Evolutionary conservation across 805 yeast species (phyloP).

Genomic region (Saturnispora gosingensis): DNA sequence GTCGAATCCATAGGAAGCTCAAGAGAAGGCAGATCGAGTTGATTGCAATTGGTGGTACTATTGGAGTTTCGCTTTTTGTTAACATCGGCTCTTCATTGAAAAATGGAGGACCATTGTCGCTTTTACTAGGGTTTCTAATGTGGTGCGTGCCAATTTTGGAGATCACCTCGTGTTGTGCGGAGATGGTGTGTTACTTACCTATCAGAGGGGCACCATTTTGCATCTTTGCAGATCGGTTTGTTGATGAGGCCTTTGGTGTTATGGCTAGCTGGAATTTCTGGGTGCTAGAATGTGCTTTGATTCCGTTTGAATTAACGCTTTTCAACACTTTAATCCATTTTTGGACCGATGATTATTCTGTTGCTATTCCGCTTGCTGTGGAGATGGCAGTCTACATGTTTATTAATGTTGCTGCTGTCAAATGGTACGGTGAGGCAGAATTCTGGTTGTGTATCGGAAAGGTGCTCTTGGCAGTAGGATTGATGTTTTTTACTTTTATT

Average conservation of each 20-base stretch:
- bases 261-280: conserved; percentile 40
- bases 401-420: conserved; percentile 39
- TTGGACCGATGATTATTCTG: conserved; percentile 41
- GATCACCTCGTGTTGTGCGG: conserved; percentile 35
- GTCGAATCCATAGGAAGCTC: conserved; percentile 26
- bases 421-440: conserved; percentile 42
- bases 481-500: conserved; percentile 40
- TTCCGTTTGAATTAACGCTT: conserved; percentile 40
- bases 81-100: conserved; percentile 33
- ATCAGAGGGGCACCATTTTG: conserved; percentile 36
- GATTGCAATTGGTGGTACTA: conserved; percentile 56
- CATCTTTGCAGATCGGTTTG: conserved; percentile 37
- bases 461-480: conserved; percentile 38
- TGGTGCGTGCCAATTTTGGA: conserved; percentile 37
- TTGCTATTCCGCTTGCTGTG: conserved; percentile 37
- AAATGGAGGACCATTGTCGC: conserved; percentile 34
- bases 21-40: conserved; percentile 64
- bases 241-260: conserved; percentile 36
- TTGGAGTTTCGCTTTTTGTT: conserved; percentile 37
- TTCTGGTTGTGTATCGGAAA: conserved; percentile 40
- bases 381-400: conserved; percentile 35
- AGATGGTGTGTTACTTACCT: conserved; percentile 37
- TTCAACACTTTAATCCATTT: conserved; percentile 47
- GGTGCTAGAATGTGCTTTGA: conserved; percentile 38
- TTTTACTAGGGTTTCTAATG: conserved; percentile 30